Base-by-base conservation (phyloP, 1,139 yeast genomes). In the Yamadazyma dushanensis region DNA sequence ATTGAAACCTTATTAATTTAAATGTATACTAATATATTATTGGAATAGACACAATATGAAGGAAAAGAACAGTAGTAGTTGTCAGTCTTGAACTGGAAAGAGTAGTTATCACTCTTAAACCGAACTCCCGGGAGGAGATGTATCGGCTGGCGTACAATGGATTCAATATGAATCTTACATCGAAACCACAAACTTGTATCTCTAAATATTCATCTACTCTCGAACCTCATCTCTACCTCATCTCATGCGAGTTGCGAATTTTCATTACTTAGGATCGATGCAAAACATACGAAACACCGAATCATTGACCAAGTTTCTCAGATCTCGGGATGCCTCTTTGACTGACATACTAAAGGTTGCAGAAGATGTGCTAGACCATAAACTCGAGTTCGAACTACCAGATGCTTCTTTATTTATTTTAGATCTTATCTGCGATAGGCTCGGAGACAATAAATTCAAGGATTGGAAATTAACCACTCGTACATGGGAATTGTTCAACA, bases 1-100 rank as follows among this genome's bases (percentile, higher is more conserved):
- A 92, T 94, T 66, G 98, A 94, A 76, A 87, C 97, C 59, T 81
- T 94, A 66, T 82, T 94, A 69, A 92, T 92, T 63, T 92, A 83
- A 70, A 15, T 25, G 27, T 25, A 25, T 25, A 25, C 14, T 25
- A 25, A 25, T 25, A 25, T 25, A 25, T 25, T 15, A 25, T 25
- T 15, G n/a, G n/a, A n/a, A n/a, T n/a, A n/a, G n/a, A n/a, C n/a
- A n/a, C n/a, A n/a, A n/a, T n/a, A n/a, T n/a, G n/a, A n/a, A n/a
- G n/a, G n/a, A n/a, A n/a, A n/a, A n/a, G n/a, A n/a, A n/a, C n/a
- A n/a, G n/a, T n/a, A n/a, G n/a, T n/a, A n/a, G n/a, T n/a, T n/a
- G n/a, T n/a, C n/a, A n/a, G n/a, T n/a, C n/a, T n/a, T n/a, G n/a
- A n/a, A n/a, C n/a, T n/a, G n/a, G n/a, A n/a, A n/a, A n/a, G n/a